Evolutionary conservation across 2,329 filamentous ascomycete genomes (phyloP).

Genomic region (Aquanectria penicillioides): DNA sequence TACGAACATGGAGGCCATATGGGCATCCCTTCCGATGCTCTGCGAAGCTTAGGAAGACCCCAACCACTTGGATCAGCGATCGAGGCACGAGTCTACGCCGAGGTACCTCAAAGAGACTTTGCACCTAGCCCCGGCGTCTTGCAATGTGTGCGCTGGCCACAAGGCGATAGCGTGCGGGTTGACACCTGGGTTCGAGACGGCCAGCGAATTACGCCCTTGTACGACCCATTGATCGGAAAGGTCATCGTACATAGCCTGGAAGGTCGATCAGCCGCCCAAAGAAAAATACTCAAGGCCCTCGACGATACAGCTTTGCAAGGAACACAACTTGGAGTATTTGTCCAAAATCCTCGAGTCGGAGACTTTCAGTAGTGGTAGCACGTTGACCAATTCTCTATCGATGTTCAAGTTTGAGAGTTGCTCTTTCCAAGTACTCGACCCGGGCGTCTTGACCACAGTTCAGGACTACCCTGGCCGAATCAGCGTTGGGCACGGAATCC

Average conservation of each 20-base stretch:
- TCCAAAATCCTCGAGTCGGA: slow-evolving; percentile 56
- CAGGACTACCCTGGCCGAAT: slow-evolving; percentile 68
- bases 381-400: slow-evolving; percentile 65
- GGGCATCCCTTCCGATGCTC: slow-evolving; percentile 11
- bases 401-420: slow-evolving; percentile 58
- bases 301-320: slow-evolving; percentile 54
- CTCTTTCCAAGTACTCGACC: slow-evolving; percentile 65
- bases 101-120: slow-evolving; percentile 65
- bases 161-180: slow-evolving; percentile 59
- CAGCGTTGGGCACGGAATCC: slow-evolving; percentile 65
- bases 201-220: slow-evolving; percentile 64
- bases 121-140: slow-evolving; percentile 67
- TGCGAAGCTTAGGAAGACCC: slow-evolving; percentile 20
- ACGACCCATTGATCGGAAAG: slow-evolving; percentile 67
- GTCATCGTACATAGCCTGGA: slow-evolving; percentile 63
- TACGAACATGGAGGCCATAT: slow-evolving; percentile 17
- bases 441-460: slow-evolving; percentile 66
- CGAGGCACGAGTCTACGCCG: slow-evolving; percentile 50
- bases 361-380: slow-evolving; percentile 59
- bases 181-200: slow-evolving; percentile 72
- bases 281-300: slow-evolving; percentile 55
- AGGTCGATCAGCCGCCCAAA: slow-evolving; percentile 49
- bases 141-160: slow-evolving; percentile 64
- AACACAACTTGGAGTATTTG: slow-evolving; percentile 65
- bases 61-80: slow-evolving; percentile 43